Percentiles rank a stretch among this genome's conserved stretches.
Conservation (phyloP, 2,329 filamentous ascomycete species). For the Penicillium digitatum region DNA sequence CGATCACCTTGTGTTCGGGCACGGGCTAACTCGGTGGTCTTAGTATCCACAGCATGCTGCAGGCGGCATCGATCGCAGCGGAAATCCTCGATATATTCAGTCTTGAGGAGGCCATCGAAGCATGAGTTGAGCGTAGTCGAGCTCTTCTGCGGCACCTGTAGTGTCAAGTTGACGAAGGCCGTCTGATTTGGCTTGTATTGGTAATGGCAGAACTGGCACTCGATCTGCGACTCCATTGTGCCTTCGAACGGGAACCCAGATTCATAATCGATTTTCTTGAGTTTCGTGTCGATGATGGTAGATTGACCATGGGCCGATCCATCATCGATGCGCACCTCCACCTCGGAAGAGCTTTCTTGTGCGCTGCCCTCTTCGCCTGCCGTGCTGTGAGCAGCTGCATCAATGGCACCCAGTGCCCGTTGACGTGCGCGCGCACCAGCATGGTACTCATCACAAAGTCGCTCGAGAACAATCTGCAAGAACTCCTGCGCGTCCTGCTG, state of each 20-base stretch:
- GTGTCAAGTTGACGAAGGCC: slow-evolving; percentile 84
- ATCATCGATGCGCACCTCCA: slow-evolving; percentile 38
- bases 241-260: slow-evolving; percentile 85
- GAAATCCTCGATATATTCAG: slow-evolving; percentile 94
- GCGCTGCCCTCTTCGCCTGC: slow-evolving; percentile 7
- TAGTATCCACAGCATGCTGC: slow-evolving; percentile 67
- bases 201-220: slow-evolving; percentile 86
- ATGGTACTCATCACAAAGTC: slow-evolving; percentile 90
- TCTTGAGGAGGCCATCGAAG: slow-evolving; percentile 91
- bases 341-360: slow-evolving; percentile 26
- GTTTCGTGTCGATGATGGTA: slow-evolving; percentile 37
- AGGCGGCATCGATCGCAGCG: slow-evolving; percentile 90
- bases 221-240: slow-evolving; percentile 86
- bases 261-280: slow-evolving; percentile 38
- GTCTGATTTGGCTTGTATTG: slow-evolving; percentile 79
- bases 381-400: slow-evolving; percentile 16
- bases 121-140: slow-evolving; percentile 80
- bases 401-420: slow-evolving; percentile 29
- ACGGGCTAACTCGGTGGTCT: slow-evolving; percentile 57
- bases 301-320: slow-evolving; percentile 31
- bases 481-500: slow-evolving; percentile 99
- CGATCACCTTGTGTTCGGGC: slow-evolving; percentile 53
- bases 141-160: slow-evolving; percentile 80
- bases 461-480: slow-evolving; percentile 85
- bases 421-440: slow-evolving; percentile 71